Conservation (phyloP, 805 yeast genomes). For the Teunomyces aglyptinius region DNA sequence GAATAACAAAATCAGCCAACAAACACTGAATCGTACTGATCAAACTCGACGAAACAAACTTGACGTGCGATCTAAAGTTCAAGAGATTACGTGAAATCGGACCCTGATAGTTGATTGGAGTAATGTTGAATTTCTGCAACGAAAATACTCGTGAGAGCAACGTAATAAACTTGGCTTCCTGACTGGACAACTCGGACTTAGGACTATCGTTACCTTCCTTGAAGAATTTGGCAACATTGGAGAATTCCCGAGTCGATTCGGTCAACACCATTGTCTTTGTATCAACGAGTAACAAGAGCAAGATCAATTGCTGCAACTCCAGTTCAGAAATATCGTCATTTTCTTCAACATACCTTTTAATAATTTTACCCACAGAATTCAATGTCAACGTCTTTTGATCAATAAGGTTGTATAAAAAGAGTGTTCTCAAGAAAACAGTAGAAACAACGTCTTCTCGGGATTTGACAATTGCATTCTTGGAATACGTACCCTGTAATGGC, state of each 20-base stretch:
- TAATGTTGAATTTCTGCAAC: constrained; percentile 31
- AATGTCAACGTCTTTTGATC: constrained; percentile 40
- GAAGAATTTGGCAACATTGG: constrained; percentile 31
- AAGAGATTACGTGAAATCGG: constrained; percentile 68
- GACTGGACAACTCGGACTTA: constrained; percentile 30
- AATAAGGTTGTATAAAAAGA: constrained; percentile 52
- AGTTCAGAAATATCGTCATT: constrained; percentile 13
- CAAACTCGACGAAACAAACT: constrained; percentile 48
- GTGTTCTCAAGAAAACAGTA: constrained; percentile 53
- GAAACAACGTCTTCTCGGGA: constrained; percentile 54
- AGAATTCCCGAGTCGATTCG: constrained; percentile 33
- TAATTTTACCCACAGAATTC: constrained; percentile 50
- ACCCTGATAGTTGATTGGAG: constrained; percentile 54
- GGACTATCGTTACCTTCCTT: constrained; percentile 18
- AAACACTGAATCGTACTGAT: constrained; percentile 55
- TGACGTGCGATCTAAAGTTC: constrained; percentile 63
- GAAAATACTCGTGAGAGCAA: constrained; percentile 39
- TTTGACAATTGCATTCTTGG: constrained; percentile 28
- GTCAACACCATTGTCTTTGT: constrained; percentile 38
- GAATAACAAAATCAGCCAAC: constrained; percentile 48
- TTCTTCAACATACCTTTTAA: constrained; percentile 33
- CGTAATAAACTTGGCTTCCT: constrained; percentile 35
- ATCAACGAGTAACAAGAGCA: constrained; percentile 46
- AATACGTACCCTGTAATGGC: constrained; percentile 24
- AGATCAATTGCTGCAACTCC: constrained; percentile 41